Evolutionary conservation across 2,329 filamentous ascomycete species (phyloP).

Genomic region (Blastomyces percursus): DNA sequence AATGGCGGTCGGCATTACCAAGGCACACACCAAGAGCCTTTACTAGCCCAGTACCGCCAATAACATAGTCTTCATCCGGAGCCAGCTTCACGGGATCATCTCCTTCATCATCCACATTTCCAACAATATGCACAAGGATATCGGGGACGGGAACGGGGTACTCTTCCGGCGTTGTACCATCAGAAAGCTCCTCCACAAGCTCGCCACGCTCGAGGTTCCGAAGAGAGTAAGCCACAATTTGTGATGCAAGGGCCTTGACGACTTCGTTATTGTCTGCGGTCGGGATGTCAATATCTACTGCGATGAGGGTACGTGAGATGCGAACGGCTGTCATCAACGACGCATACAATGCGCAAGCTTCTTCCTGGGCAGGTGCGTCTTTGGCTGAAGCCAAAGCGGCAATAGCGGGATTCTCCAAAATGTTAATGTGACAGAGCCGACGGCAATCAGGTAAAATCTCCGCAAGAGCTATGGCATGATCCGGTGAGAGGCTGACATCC

Average conservation of each 20-base stretch:
- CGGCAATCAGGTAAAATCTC: constrained; percentile 80
- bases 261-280: constrained; percentile 72
- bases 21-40: constrained; percentile 88
- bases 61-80: constrained; percentile 88
- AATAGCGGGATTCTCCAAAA: constrained; percentile 60
- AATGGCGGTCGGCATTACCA: constrained; percentile 57
- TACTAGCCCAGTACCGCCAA: constrained; percentile 87
- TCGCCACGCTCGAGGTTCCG: constrained; percentile 77
- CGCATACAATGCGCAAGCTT: constrained; percentile 86
- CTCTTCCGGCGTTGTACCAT: constrained; percentile 36
- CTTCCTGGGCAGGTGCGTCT: constrained; percentile 73
- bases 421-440: constrained; percentile 71
- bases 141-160: constrained; percentile 58
- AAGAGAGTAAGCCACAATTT: constrained; percentile 88
- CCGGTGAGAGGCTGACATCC: constrained; percentile 71
- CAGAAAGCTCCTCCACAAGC: constrained; percentile 46
- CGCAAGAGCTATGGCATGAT: constrained; percentile 81
- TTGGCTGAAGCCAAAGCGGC: constrained; percentile 63
- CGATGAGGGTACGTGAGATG: constrained; percentile 71
- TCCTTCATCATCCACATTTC: constrained; percentile 48
- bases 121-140: constrained; percentile 76
- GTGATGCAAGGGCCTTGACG: constrained; percentile 81
- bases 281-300: constrained; percentile 85
- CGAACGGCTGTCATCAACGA: constrained; percentile 80
- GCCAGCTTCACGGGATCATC: constrained; percentile 52